Evolutionary conservation across 345 rosid genomes (phyloP).

Genomic region (Linum tenue): DNA sequence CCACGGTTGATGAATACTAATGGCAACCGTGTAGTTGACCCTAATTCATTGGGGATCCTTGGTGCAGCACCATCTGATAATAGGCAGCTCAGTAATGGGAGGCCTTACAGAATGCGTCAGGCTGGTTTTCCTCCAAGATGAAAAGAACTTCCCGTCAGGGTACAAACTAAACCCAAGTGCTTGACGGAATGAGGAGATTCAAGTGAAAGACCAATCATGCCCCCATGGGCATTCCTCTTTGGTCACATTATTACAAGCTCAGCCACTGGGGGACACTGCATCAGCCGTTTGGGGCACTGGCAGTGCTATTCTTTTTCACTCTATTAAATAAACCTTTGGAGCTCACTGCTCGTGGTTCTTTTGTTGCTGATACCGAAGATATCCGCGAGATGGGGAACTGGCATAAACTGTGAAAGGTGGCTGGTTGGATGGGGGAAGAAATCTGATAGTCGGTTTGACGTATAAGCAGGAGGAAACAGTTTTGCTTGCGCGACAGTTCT

Average conservation of each 20-base stretch:
- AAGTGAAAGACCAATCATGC: constrained; percentile 14
- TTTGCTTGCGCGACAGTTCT: constrained; percentile 20
- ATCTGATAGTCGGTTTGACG: constrained; percentile 18
- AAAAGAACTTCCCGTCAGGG: constrained; percentile 37
- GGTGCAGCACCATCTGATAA: constrained; percentile 82
- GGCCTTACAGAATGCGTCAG: constrained; percentile 50
- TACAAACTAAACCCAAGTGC: constrained; percentile 21
- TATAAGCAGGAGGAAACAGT: constrained; percentile 20
- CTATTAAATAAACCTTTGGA: constrained; percentile 21
- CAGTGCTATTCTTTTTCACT: constrained; percentile 33
- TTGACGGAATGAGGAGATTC: constrained; percentile 11
- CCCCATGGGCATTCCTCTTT: constrained; percentile 12
- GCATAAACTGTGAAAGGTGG: constrained; percentile 12
- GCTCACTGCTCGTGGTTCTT: constrained; percentile 12
- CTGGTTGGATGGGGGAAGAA: constrained; percentile 17
- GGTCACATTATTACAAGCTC: constrained; percentile 5
- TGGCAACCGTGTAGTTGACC: constrained; percentile 39
- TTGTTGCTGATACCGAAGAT: constrained; percentile 18
- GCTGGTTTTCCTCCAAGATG: constrained; percentile 54
- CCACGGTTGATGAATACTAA: constrained; percentile 38
- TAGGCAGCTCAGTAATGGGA: constrained; percentile 38
- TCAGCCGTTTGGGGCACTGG: constrained; percentile 18
- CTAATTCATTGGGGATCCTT: constrained; percentile 81
- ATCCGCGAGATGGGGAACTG: constrained; percentile 14
- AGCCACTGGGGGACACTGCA: not conserved